Percentiles rank a stretch among this genome's conserved stretches.
Conservation (phyloP, 1,284 basidiomycete genomes). For the Taiwanofungus camphoratus region DNA sequence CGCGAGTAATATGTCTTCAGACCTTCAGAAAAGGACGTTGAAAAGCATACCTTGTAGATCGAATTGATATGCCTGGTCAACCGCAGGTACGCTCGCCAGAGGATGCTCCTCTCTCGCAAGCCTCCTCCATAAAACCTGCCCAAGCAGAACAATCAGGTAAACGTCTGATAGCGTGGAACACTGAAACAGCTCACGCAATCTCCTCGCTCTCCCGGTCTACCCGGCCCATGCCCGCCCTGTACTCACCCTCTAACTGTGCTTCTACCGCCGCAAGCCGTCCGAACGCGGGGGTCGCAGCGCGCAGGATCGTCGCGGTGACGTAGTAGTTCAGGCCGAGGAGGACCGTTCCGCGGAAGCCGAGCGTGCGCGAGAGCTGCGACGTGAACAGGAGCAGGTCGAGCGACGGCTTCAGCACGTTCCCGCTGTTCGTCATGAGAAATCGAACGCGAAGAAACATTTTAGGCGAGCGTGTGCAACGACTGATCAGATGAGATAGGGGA, state of each 20-base stretch:
- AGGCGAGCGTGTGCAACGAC: constrained; percentile 80
- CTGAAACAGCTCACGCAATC: constrained; percentile 63
- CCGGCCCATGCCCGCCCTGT: constrained; percentile 82
- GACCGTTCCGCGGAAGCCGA: constrained; percentile 77
- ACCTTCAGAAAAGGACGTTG: constrained; percentile 30
- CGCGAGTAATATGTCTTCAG: constrained; percentile 67
- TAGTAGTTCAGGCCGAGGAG: constrained; percentile 86
- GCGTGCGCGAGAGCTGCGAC: constrained; percentile 80
- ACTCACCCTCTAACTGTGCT: constrained; percentile 85
- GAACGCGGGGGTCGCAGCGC: constrained; percentile 90
- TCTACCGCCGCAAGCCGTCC: constrained; percentile 89
- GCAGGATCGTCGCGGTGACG: constrained; percentile 76
- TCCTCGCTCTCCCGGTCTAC: constrained; percentile 92
- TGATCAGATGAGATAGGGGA: constrained; percentile 87
- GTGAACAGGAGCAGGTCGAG: constrained; percentile 94
- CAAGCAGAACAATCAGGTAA: neutral
- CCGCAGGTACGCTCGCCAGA: constrained; percentile 35
- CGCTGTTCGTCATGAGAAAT: constrained; percentile 77
- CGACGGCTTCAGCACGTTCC: constrained; percentile 78
- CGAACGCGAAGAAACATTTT: constrained; percentile 73
- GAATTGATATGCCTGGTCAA: constrained; percentile 87
- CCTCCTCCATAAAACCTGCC: constrained; percentile 88
- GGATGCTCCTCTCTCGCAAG: constrained; percentile 75
- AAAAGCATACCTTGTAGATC: constrained; percentile 47
- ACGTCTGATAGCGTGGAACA: neutral